phyloP scores from a whole-genome alignment of 2,329 filamentous ascomycete species.

The Penicillium olsonii region DNA sequence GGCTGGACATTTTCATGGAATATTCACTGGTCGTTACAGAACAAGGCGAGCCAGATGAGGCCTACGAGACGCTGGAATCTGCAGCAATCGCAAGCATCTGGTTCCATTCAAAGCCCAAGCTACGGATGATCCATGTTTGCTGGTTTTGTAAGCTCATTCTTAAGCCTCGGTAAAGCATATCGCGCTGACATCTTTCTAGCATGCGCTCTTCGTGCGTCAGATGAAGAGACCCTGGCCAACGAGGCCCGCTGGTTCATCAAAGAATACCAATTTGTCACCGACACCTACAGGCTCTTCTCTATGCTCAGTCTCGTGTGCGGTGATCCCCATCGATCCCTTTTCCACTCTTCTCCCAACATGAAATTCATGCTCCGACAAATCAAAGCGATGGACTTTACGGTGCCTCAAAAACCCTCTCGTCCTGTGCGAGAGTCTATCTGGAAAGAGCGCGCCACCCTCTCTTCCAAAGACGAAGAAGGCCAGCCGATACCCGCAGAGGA shows the following conservation, averaged over 20 bases:
- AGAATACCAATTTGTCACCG: slow-evolving; percentile 75
- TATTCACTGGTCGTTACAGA: slow-evolving; percentile 77
- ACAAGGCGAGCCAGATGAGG: slow-evolving; percentile 65
- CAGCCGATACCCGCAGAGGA: slow-evolving; percentile 43
- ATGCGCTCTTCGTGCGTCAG: slow-evolving; percentile 78
- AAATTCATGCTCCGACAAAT: slow-evolving; percentile 92
- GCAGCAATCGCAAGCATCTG: slow-evolving; percentile 82
- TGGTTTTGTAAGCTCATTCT: slow-evolving; percentile 64
- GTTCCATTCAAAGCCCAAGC: slow-evolving; percentile 66
- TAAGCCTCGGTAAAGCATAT: not conserved
- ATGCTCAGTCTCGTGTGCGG: slow-evolving; percentile 75
- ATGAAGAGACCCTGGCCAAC: slow-evolving; percentile 72
- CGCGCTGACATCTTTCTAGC: slow-evolving; percentile 48
- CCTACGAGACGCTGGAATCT: slow-evolving; percentile 77
- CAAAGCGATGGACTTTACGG: slow-evolving; percentile 78
- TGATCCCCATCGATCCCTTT: slow-evolving; percentile 62
- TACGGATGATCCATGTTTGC: slow-evolving; percentile 72
- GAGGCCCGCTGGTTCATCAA: slow-evolving; percentile 83
- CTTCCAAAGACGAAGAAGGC: slow-evolving; percentile 39
- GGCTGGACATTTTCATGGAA: slow-evolving; percentile 88
- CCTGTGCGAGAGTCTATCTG: slow-evolving; percentile 45
- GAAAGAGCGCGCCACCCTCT: slow-evolving; percentile 45
- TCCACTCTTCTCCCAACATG: slow-evolving; percentile 77
- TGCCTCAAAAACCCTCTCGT: slow-evolving; percentile 47
- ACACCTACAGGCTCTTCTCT: slow-evolving; percentile 81